Evolutionary conservation across 2,329 filamentous ascomycete species (phyloP).

Genomic region (Claviceps quebecensis): DNA sequence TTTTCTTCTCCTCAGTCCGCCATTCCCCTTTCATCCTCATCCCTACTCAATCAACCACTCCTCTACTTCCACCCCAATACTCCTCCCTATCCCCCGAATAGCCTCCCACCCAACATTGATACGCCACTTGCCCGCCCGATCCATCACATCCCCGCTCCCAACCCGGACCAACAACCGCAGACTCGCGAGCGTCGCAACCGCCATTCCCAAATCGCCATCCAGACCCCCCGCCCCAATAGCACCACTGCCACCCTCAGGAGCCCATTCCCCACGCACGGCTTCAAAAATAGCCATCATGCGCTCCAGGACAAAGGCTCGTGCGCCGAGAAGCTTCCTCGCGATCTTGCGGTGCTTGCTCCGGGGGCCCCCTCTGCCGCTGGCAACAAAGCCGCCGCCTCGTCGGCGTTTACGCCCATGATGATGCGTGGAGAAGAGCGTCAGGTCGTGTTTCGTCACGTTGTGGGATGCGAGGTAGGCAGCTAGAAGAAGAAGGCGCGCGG

Average conservation of each 20-base stretch:
- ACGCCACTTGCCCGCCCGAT: constrained; percentile 59
- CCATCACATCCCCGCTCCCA: constrained; percentile 48
- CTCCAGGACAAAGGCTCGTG: constrained; percentile 65
- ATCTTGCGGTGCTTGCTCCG: constrained; percentile 53
- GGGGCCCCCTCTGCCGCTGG: constrained; percentile 13
- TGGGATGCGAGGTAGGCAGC: constrained; percentile 71
- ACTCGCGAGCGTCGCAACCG: constrained; percentile 59
- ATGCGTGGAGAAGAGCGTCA: constrained; percentile 61
- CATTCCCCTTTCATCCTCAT: too few species aligned
- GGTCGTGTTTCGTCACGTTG: constrained; percentile 61
- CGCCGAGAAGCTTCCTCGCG: constrained; percentile 60
- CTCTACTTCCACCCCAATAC: constrained; percentile 63
- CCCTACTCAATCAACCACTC: constrained; percentile 57
- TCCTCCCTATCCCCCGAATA: constrained; percentile 53
- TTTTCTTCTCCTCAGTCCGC: background rate
- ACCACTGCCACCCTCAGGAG: constrained; percentile 14
- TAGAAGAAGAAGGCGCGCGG: constrained; percentile 59
- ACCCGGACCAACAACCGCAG: constrained; percentile 55
- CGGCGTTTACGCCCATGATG: constrained; percentile 38
- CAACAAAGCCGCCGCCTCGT: constrained; percentile 31
- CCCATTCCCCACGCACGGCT: constrained; percentile 46
- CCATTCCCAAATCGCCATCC: constrained; percentile 46
- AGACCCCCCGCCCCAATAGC: constrained; percentile 18
- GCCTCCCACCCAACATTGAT: constrained; percentile 71
- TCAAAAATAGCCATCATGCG: constrained; percentile 66